Base-by-base conservation (phyloP, 2,329 filamentous ascomycete genomes). In the Monosporascus sp. region DNA sequence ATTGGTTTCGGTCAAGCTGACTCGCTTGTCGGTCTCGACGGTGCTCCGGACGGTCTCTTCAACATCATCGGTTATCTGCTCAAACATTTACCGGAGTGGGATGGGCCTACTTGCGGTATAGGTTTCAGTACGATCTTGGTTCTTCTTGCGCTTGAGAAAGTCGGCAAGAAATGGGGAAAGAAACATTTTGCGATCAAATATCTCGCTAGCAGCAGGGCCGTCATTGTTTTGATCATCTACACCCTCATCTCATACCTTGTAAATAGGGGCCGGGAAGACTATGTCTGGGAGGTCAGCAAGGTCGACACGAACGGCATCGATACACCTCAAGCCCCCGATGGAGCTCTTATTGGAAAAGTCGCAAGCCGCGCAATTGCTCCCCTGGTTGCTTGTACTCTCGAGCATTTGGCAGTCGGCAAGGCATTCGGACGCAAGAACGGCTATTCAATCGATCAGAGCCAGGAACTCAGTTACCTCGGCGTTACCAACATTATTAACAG, bases 1-100 rank as follows among this genome's bases (percentile, higher is more conserved):
- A 86, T 87, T 61, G 78, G 81, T 22, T 77, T 85, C 48, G 82
- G 81, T n/a, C 84, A 87, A 63, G 76, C 87, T 52, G 80, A 75
- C 3, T 80, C 79, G 1, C 75, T 86, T 0, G 76, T 86, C 2
- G 83, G 83, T 9, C 74, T 82, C 9, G 70, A 73, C 25, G 74
- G 81, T 1, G 74, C 77, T 0, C 65, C 65, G 3, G 73, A 74
- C 25, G 77, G 77, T 2, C 77, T 81, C 2, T 81, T 81, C 5
- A 72, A 71, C 11, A 81, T 83, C 54, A 82, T 86, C 47, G 79
- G 79, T 52, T 78, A 83, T 59, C 73, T 85, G 36, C 78, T 86
- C 54, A 70, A 70, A 18, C 70, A 81, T 11, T 74, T 86, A 0
- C 79, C 79, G 1, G 65, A 80, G 17, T 81, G 80, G 57, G 77